These are phyloP conservation scores for Ceratocystis diversiconidia DNA, from an alignment of 2,329 filamentous ascomycete genomes.

Conservation along the genomic window DNA sequence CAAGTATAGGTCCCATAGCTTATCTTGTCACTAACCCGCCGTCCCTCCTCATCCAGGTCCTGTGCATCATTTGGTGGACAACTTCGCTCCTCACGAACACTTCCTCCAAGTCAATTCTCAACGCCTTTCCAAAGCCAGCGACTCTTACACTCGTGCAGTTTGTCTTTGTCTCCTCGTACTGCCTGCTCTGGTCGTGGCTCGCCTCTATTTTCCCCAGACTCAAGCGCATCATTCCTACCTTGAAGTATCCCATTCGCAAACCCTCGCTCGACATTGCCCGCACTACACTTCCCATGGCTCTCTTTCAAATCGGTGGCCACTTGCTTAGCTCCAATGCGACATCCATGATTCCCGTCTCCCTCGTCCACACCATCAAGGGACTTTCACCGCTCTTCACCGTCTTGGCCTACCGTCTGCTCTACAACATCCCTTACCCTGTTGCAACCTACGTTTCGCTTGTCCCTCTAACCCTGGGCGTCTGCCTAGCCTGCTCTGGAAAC, in stretches of 20 bases:
- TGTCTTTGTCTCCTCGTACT: slow-evolving; percentile 79
- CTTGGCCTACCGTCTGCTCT: slow-evolving; percentile 76
- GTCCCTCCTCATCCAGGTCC: slow-evolving; percentile 38
- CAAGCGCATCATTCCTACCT: slow-evolving; percentile 56
- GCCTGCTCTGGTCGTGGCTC: slow-evolving; percentile 63
- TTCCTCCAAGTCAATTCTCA: slow-evolving; percentile 92
- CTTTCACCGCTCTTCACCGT: slow-evolving; percentile 93
- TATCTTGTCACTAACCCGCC: not conserved
- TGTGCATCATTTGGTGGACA: slow-evolving; percentile 86
- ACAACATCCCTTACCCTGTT: slow-evolving; percentile 72
- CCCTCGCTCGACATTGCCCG: slow-evolving; percentile 70
- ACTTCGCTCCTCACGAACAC: slow-evolving; percentile 94
- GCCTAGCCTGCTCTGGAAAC: slow-evolving; percentile 87
- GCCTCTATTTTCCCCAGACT: slow-evolving; percentile 58
- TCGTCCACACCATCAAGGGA: slow-evolving; percentile 97
- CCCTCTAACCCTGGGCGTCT: slow-evolving; percentile 87
- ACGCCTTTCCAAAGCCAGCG: slow-evolving; percentile 76
- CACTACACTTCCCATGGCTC: slow-evolving; percentile 79
- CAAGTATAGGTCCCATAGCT: not conserved
- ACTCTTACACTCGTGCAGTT: slow-evolving; percentile 91
- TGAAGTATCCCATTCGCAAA: slow-evolving; percentile 69
- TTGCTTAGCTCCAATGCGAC: slow-evolving; percentile 89
- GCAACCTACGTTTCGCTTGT: slow-evolving; percentile 80
- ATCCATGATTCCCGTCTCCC: slow-evolving; percentile 83
- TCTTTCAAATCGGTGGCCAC: slow-evolving; percentile 88